These are phyloP conservation scores for Fragaria ananassa DNA, from an alignment of 306 rosid species.

Conservation along the genomic window DNA sequence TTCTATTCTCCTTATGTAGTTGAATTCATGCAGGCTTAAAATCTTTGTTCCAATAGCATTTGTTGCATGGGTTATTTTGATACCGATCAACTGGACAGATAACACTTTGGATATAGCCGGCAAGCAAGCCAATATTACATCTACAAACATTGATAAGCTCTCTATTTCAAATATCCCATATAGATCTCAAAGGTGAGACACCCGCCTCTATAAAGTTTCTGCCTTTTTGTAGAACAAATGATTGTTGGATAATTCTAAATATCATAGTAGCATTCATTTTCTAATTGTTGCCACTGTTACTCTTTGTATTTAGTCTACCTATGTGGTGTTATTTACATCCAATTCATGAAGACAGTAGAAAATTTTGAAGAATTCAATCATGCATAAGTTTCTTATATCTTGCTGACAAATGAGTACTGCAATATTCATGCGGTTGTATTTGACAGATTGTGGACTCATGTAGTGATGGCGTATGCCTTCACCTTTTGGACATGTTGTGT, in stretches of 20 bases:
- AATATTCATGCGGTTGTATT: conserved; percentile 13
- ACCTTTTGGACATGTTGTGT: conserved; percentile 86
- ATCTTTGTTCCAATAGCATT: conserved; percentile 87
- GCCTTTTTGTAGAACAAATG: not conserved
- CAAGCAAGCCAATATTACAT: conserved; percentile 45
- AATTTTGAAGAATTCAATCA: not conserved
- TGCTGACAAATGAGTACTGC: not conserved
- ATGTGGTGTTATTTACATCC: not conserved
- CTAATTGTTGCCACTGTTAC: not conserved
- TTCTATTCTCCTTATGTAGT: not conserved
- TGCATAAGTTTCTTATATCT: not conserved
- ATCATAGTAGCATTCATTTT: not conserved
- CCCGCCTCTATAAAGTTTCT: conserved; percentile 14
- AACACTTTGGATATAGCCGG: conserved; percentile 22
- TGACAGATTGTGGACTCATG: conserved; percentile 80
- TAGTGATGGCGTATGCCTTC: conserved; percentile 73
- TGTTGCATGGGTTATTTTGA: conserved; percentile 77
- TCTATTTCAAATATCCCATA: conserved; percentile 68
- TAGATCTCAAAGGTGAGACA: conserved; percentile 57
- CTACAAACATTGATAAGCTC: conserved; percentile 80
- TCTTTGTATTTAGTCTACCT: not conserved
- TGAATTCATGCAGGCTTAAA: conserved; percentile 65
- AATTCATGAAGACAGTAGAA: not conserved
- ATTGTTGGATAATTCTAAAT: not conserved
- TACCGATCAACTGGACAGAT: conserved; percentile 75